phyloP scores from a whole-genome alignment of 139 green algal species.

The Micractinium sp. region DNA sequence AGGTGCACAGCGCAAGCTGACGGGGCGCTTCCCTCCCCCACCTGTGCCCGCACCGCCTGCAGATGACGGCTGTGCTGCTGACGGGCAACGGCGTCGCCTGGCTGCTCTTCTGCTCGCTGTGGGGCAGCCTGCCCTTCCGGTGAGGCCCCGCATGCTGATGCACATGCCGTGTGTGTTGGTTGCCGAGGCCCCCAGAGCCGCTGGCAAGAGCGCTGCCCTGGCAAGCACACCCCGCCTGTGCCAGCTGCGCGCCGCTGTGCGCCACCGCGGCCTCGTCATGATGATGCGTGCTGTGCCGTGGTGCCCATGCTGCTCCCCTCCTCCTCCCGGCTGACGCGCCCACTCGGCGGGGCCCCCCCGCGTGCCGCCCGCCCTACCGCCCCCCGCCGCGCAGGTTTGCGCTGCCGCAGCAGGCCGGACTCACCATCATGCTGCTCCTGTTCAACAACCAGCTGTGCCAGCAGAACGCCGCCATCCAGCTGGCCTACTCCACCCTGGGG shows the following conservation, averaged over 20 bases:
- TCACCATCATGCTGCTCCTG: slow-evolving; percentile 12
- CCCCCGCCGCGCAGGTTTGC: background rate
- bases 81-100: slow-evolving; percentile 18
- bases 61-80: slow-evolving; percentile 4
- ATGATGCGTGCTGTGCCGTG: background rate
- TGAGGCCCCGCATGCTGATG: background rate
- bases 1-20: too few species aligned
- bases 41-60: background rate
- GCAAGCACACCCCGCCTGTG: background rate
- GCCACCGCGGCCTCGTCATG: too few species aligned
- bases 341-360: too few species aligned
- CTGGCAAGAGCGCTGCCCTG: background rate
- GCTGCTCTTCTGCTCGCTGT: slow-evolving; percentile 17
- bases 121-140: slow-evolving; percentile 17
- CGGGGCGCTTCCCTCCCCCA: too few species aligned
- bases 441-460: slow-evolving; percentile 6
- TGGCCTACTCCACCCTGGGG: background rate
- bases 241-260: background rate
- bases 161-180: background rate
- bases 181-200: background rate
- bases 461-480: background rate
- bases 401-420: slow-evolving; percentile 3
- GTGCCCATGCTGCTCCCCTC: background rate
- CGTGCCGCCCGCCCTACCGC: too few species aligned
- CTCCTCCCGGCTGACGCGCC: too few species aligned